A percentile compares a stretch with the other conserved stretches of the same genome.
Evolutionary conservation across 1,284 basidiomycete species (phyloP).

Genomic region (Athelia sp.): DNA sequence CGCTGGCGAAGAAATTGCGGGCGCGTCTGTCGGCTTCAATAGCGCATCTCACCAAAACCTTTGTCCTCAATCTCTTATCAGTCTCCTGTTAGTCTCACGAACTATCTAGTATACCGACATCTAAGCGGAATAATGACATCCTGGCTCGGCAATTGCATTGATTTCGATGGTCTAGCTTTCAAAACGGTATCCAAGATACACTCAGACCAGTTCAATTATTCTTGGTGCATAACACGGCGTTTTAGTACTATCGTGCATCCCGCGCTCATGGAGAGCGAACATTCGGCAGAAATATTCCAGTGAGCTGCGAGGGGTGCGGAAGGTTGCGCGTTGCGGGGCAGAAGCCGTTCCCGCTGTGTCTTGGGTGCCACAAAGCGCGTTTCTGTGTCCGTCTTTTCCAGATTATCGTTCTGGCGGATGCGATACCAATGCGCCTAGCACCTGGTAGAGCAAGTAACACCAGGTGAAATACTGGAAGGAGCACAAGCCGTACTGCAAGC

Average conservation of each 20-base stretch:
- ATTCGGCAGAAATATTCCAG: not conserved
- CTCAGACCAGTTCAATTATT: not conserved
- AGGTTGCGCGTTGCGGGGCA: conserved; percentile 24
- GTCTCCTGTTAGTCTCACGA: too few relatives aligned
- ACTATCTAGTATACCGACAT: too few relatives aligned
- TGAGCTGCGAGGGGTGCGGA: not conserved
- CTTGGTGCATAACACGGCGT: too few relatives aligned
- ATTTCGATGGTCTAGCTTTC: not conserved
- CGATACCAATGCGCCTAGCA: not conserved
- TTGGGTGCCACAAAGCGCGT: conserved; percentile 2
- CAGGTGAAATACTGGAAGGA: conserved; percentile 3
- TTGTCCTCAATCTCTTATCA: too few relatives aligned
- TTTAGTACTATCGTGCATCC: too few relatives aligned
- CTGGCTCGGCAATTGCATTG: too few relatives aligned
- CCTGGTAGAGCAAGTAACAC: conserved; percentile 1
- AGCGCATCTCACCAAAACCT: too few relatives aligned
- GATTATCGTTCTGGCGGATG: not conserved
- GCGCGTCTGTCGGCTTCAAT: too few relatives aligned
- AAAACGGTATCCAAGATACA: not conserved
- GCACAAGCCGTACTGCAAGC: conserved; percentile 3
- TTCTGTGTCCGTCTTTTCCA: conserved; percentile 5
- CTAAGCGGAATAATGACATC: too few relatives aligned
- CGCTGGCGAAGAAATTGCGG: too few relatives aligned
- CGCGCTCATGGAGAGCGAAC: too few relatives aligned
- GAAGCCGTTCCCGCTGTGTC: conserved; percentile 1